phyloP scores from a whole-genome alignment of 768 basidiomycete genomes.

The Pleurotus platypus region DNA sequence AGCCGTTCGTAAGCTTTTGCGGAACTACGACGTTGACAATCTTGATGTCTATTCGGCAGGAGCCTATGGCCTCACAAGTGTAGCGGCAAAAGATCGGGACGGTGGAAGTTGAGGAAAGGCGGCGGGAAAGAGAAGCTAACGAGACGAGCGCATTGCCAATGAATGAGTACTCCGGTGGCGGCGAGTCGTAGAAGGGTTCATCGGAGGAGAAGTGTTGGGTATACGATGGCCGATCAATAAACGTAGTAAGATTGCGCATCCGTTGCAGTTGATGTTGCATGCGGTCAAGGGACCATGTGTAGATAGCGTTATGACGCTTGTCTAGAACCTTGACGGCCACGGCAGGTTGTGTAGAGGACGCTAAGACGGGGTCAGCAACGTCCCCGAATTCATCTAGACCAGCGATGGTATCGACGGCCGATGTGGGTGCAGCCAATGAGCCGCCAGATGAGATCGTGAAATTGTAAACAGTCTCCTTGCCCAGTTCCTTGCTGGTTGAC shows the following conservation, averaged over 20 bases:
- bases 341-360: constrained; percentile 72
- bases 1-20: constrained; percentile 56
- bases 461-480: constrained; percentile 87
- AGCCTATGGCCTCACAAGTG: constrained; percentile 93
- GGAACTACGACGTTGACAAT: constrained; percentile 68
- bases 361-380: constrained; percentile 78
- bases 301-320: constrained; percentile 80
- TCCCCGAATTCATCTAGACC: constrained; percentile 92
- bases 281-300: constrained; percentile 87
- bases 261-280: constrained; percentile 86
- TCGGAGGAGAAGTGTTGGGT: constrained; percentile 92
- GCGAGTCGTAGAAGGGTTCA: constrained; percentile 88
- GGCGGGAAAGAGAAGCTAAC: constrained; percentile 75
- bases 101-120: constrained; percentile 67
- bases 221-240: constrained; percentile 90
- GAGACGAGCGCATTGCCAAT: constrained; percentile 86
- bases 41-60: constrained; percentile 84
- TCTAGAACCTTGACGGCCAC: constrained; percentile 92
- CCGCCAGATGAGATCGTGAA: constrained; percentile 88
- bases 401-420: constrained; percentile 81
- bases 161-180: constrained; percentile 87
- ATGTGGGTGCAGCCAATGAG: constrained; percentile 71
- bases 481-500: constrained; percentile 69
- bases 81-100: constrained; percentile 93
- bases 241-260: constrained; percentile 90